A percentile compares a stretch with the other conserved stretches of the same genome.
These are phyloP conservation scores for Lactarius hengduanensis DNA, from an alignment of 768 basidiomycete genomes.

Conservation along the genomic window DNA sequence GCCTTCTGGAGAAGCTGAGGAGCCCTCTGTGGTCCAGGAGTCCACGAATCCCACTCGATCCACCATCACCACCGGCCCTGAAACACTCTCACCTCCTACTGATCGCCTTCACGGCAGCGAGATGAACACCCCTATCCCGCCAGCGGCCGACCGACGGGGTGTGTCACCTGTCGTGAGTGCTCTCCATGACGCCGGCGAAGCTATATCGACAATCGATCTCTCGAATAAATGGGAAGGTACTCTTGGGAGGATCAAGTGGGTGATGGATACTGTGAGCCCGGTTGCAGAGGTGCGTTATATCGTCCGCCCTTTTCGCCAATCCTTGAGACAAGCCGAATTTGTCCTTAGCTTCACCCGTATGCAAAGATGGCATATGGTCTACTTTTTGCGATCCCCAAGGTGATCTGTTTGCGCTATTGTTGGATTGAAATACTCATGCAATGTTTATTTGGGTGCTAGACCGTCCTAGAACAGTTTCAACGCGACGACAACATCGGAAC, in stretches of 20 bases:
- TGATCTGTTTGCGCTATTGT: neutral
- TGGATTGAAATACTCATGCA: neutral
- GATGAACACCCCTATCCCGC: too few relatives aligned
- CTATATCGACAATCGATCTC: neutral
- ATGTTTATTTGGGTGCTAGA: too few relatives aligned
- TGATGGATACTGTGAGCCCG: neutral
- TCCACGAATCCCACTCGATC: neutral
- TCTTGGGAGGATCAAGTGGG: neutral
- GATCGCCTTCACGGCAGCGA: too few relatives aligned
- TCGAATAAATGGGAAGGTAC: neutral
- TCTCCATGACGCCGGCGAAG: neutral
- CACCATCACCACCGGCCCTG: neutral
- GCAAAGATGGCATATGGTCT: neutral
- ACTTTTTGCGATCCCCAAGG: neutral
- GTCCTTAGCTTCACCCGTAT: neutral
- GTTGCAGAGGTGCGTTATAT: neutral
- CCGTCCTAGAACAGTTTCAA: too few relatives aligned
- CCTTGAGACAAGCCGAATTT: neutral
- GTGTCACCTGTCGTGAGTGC: neutral
- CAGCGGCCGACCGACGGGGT: too few relatives aligned
- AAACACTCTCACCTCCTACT: neutral
- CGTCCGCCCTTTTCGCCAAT: neutral
- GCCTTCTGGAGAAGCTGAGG: too few relatives aligned
- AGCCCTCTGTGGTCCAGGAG: too few relatives aligned
- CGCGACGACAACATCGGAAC: too few relatives aligned